Conservation (phyloP, 2,329 filamentous ascomycete species). For the Calonectria henricotiae region DNA sequence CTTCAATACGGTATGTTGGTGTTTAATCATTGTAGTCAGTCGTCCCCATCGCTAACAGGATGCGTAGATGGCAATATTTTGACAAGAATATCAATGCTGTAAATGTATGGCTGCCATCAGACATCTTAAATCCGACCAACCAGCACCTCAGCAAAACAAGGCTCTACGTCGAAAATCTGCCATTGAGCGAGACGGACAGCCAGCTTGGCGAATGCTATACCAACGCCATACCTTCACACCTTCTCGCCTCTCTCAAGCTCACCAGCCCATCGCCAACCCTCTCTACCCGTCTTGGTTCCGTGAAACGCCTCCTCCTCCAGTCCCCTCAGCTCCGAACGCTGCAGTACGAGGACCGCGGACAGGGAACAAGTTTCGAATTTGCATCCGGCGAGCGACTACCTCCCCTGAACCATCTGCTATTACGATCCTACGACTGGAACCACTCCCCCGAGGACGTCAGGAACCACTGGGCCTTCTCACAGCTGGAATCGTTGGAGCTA, state of each 20-base stretch:
- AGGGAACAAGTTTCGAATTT: slow-evolving; percentile 65
- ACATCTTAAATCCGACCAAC: slow-evolving; percentile 57
- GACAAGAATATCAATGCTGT: slow-evolving; percentile 49
- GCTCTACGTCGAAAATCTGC: slow-evolving; percentile 62
- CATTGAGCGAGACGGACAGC: slow-evolving; percentile 58
- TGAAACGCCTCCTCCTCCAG: slow-evolving; percentile 63
- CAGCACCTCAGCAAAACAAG: slow-evolving; percentile 53
- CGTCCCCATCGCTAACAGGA: slow-evolving; percentile 36
- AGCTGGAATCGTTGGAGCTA: slow-evolving; percentile 61
- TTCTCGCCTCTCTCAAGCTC: slow-evolving; percentile 62
- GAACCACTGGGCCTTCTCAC: slow-evolving; percentile 66
- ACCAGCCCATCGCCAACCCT: slow-evolving; percentile 60
- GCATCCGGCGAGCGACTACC: slow-evolving; percentile 61
- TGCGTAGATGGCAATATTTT: slow-evolving; percentile 61
- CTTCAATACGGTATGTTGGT: slow-evolving; percentile 59
- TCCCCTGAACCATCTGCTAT: slow-evolving; percentile 59
- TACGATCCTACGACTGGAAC: slow-evolving; percentile 68
- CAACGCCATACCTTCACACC: slow-evolving; percentile 59
- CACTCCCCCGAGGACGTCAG: slow-evolving; percentile 60
- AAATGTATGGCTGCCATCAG: slow-evolving; percentile 59
- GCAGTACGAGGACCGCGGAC: slow-evolving; percentile 64
- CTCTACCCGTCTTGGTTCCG: slow-evolving; percentile 59
- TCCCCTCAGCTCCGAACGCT: slow-evolving; percentile 59
- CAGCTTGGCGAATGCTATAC: slow-evolving; percentile 58
- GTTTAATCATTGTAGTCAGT: neutral